Conservation (phyloP, 2,329 filamentous ascomycete species). For the Neophaeococcomyces mojaviensis region DNA sequence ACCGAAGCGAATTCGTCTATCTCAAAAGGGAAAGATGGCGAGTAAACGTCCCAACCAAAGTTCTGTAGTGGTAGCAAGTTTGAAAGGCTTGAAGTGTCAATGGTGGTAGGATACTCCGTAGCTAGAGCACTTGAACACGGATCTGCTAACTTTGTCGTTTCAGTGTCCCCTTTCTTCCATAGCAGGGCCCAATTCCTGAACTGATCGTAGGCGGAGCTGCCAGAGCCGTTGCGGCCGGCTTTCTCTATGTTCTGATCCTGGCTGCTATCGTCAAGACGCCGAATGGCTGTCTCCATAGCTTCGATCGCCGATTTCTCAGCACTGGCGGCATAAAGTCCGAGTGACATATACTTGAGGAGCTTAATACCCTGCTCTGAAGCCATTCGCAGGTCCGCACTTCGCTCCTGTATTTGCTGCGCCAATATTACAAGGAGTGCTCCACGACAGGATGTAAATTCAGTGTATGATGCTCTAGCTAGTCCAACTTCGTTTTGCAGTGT, state of each 20-base stretch:
- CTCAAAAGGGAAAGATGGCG: background rate
- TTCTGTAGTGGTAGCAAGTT: background rate
- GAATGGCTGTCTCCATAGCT: conserved; percentile 1
- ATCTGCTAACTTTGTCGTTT: too few relatives aligned
- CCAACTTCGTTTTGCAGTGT: conserved; percentile 23
- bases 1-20: too few relatives aligned
- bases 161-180: background rate
- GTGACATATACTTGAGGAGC: conserved; percentile 6
- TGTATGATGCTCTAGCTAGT: conserved; percentile 29
- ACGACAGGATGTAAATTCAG: conserved; percentile 31
- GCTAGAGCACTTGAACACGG: background rate
- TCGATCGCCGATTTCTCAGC: conserved; percentile 1
- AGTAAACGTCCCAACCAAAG: background rate
- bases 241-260: background rate
- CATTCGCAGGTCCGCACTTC: background rate
- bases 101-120: background rate
- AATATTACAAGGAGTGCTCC: conserved; percentile 30
- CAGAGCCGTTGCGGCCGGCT: background rate
- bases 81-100: background rate
- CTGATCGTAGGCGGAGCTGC: background rate
- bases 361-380: conserved; percentile 6
- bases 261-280: background rate
- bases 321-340: background rate
- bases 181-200: conserved; percentile 1
- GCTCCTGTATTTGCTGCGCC: conserved; percentile 25